phyloP scores from a whole-genome alignment of 2,329 filamentous ascomycete species.

The Calycina herbarum region DNA sequence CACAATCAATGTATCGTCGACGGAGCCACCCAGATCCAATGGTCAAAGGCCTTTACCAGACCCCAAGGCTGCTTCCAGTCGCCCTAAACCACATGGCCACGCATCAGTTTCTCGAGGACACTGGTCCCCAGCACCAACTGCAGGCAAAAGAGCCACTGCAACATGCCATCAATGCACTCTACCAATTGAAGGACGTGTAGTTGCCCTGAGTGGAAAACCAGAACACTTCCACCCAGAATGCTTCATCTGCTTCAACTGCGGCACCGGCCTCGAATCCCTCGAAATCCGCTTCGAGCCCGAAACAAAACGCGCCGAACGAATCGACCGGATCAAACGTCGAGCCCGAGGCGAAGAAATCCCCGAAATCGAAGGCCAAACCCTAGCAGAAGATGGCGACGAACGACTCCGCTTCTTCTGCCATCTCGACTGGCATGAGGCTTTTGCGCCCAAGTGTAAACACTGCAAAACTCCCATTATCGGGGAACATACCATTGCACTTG shows the following conservation, averaged over 20 bases:
- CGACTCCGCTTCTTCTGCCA: constrained; percentile 90
- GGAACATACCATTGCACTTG: constrained; percentile 90
- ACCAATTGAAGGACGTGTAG: constrained; percentile 86
- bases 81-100: constrained; percentile 40
- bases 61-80: constrained; percentile 38
- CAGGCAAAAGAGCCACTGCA: constrained; percentile 59
- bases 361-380: constrained; percentile 63
- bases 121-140: constrained; percentile 55
- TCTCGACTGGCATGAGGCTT: constrained; percentile 96
- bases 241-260: constrained; percentile 86
- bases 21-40: constrained; percentile 23
- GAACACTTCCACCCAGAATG: constrained; percentile 90
- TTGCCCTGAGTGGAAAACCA: constrained; percentile 71
- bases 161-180: constrained; percentile 81
- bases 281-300: constrained; percentile 95
- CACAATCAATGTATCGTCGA: constrained; percentile 49
- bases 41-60: constrained; percentile 39
- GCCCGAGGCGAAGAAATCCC: constrained; percentile 57
- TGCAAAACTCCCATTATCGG: constrained; percentile 96
- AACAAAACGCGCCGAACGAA: constrained; percentile 64
- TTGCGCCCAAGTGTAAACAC: constrained; percentile 88
- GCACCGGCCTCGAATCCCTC: constrained; percentile 86
- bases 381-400: constrained; percentile 71
- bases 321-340: constrained; percentile 71
- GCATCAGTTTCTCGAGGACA: constrained; percentile 42